phyloP scores from a whole-genome alignment of 768 basidiomycete species.

The Tremella fuciformis region DNA sequence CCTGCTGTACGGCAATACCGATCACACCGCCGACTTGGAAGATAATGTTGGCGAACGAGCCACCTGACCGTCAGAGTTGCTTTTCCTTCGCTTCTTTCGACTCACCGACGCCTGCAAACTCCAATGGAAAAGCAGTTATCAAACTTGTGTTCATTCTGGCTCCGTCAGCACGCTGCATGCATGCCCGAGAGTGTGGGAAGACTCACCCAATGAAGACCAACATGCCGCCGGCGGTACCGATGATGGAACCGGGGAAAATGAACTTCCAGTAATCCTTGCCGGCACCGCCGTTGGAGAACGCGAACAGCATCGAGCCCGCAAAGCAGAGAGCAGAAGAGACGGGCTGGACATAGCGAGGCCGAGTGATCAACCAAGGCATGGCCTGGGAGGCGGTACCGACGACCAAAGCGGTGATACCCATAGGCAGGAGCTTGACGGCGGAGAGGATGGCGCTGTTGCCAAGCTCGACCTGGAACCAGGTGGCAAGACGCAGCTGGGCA shows the following conservation, averaged over 20 bases:
- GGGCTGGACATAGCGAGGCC: constrained; percentile 39
- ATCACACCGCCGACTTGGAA: constrained; percentile 45
- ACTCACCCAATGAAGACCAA: constrained; percentile 38
- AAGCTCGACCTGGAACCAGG: constrained; percentile 42
- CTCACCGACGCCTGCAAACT: constrained; percentile 36
- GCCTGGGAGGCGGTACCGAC: constrained; percentile 39
- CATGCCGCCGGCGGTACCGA: constrained; percentile 39
- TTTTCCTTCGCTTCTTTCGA: no score
- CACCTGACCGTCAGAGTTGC: constrained; percentile 2
- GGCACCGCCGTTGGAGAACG: constrained; percentile 36
- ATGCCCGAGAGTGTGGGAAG: no score
- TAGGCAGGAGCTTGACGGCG: constrained; percentile 44
- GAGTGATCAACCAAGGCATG: constrained; percentile 41
- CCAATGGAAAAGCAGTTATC: constrained; percentile 28
- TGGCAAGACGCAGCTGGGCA: constrained; percentile 44
- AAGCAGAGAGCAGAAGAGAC: constrained; percentile 37
- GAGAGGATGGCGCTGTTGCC: constrained; percentile 40
- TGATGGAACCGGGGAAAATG: constrained; percentile 43
- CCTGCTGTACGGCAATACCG: constrained; percentile 45
- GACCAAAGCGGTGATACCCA: constrained; percentile 45
- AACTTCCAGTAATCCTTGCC: constrained; percentile 44
- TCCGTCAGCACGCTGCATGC: no score
- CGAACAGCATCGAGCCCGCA: constrained; percentile 41
- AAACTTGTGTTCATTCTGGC: constrained; percentile 25
- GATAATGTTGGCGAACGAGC: constrained; percentile 44